These are phyloP conservation scores for Lanmaoa rubissima DNA, from an alignment of 768 basidiomycete genomes.

Conservation along the genomic window DNA sequence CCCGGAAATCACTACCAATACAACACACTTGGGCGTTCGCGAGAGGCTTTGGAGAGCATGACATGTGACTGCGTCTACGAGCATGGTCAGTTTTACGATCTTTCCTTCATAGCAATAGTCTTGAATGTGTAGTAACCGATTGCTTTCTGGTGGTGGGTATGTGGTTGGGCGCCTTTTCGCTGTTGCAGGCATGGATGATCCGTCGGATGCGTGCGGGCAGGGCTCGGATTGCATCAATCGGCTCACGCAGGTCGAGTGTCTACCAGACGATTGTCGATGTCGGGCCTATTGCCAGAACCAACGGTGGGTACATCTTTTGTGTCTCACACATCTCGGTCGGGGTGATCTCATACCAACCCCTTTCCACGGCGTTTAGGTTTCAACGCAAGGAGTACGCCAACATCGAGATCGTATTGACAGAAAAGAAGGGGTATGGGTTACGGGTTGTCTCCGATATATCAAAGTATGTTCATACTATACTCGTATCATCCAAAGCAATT, in stretches of 20 bases:
- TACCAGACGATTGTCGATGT: conserved; percentile 87
- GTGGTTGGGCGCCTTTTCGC: conserved; percentile 23
- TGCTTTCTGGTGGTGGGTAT: conserved; percentile 12
- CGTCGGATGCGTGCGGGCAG: conserved; percentile 74
- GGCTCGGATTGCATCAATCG: conserved; percentile 95
- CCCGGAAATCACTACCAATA: conserved; percentile 93
- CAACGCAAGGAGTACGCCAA: conserved; percentile 80
- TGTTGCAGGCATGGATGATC: conserved; percentile 55
- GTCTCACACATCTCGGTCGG: not conserved
- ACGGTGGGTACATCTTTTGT: conserved; percentile 51
- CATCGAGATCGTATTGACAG: conserved; percentile 89
- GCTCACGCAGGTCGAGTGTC: conserved; percentile 94
- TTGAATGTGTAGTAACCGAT: conserved; percentile 32
- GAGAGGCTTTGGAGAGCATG: conserved; percentile 90
- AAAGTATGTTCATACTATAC: conserved; percentile 47
- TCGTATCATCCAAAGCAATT: not conserved
- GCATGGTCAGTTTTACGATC: conserved; percentile 58
- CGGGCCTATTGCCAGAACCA: conserved; percentile 85
- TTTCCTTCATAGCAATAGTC: conserved; percentile 18
- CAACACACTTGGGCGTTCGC: conserved; percentile 80
- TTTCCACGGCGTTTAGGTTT: conserved; percentile 54
- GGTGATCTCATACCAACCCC: conserved; percentile 1
- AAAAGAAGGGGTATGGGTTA: conserved; percentile 94
- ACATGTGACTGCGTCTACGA: conserved; percentile 90
- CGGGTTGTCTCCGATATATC: conserved; percentile 67